Evolutionary conservation across 2,329 filamentous ascomycete genomes (phyloP).

Genomic region (Paecilomyces fulvus): DNA sequence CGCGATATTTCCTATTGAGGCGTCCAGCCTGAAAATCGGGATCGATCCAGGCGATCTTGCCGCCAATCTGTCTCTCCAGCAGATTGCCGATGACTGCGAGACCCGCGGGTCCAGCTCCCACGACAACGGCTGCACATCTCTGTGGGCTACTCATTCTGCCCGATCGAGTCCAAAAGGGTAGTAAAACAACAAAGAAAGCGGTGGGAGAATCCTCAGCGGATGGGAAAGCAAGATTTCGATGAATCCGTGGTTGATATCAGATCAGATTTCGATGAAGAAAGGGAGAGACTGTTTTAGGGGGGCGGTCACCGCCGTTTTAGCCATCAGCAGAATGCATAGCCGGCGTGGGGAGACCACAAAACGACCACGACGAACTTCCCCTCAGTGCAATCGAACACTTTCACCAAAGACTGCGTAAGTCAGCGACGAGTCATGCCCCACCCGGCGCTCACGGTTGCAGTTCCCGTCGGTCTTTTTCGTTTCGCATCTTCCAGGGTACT

Average conservation of each 20-base stretch:
- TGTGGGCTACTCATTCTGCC: constrained; percentile 17
- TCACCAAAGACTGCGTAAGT: not conserved
- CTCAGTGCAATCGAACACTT: not conserved
- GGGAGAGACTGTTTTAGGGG: too few relatives aligned
- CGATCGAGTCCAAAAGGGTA: not conserved
- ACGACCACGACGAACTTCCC: not conserved
- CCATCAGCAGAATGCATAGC: not conserved
- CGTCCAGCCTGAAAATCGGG: constrained; percentile 47
- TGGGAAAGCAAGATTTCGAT: not conserved
- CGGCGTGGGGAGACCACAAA: not conserved
- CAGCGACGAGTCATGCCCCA: not conserved
- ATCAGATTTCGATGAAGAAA: not conserved
- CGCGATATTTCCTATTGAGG: constrained; percentile 48
- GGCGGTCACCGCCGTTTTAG: not conserved
- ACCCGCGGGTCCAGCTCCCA: constrained; percentile 52
- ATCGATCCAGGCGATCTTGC: constrained; percentile 53
- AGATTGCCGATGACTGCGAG: constrained; percentile 55
- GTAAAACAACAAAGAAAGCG: not conserved
- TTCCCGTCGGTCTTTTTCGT: not conserved
- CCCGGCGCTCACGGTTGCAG: not conserved
- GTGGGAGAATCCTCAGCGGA: not conserved
- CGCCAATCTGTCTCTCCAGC: constrained; percentile 43
- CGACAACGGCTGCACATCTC: constrained; percentile 47
- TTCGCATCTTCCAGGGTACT: not conserved
- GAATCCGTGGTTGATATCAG: not conserved